phyloP scores from a whole-genome alignment of 306 rosid genomes.

The Cucurbita argyrosperma region DNA sequence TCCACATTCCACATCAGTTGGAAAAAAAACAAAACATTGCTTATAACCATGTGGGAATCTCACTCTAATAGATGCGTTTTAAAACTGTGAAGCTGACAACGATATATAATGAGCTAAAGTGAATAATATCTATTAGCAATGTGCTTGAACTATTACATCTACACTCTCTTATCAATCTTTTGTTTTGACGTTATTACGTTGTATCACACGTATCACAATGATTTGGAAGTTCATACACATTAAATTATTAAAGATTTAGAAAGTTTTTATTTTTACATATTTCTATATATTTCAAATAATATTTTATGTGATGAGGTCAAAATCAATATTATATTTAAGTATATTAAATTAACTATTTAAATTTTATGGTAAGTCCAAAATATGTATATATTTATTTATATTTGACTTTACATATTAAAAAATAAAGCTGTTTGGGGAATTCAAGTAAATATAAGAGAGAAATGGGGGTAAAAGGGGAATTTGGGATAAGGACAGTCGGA shows the following conservation, averaged over 20 bases:
- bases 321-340: too few species aligned
- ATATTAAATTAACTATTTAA: not conserved
- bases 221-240: too few species aligned
- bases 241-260: too few species aligned
- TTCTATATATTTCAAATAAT: too few species aligned
- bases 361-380: not conserved
- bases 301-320: too few species aligned
- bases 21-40: too few species aligned
- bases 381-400: not conserved
- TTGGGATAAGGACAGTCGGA: not conserved
- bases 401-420: not conserved
- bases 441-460: not conserved
- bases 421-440: not conserved
- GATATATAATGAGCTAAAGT: too few species aligned
- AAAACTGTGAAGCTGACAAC: too few species aligned
- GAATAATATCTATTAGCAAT: too few species aligned
- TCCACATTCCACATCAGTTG: rapidly evolving
- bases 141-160: not conserved
- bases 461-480: not conserved
- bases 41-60: too few species aligned
- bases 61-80: too few species aligned
- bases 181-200: not conserved
- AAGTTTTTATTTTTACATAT: too few species aligned
- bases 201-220: not conserved
- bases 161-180: not conserved